These are phyloP conservation scores for Quaeritorhiza haematococci DNA, from an alignment of 371 early-diverging fungal genomes.

Conservation along the genomic window DNA sequence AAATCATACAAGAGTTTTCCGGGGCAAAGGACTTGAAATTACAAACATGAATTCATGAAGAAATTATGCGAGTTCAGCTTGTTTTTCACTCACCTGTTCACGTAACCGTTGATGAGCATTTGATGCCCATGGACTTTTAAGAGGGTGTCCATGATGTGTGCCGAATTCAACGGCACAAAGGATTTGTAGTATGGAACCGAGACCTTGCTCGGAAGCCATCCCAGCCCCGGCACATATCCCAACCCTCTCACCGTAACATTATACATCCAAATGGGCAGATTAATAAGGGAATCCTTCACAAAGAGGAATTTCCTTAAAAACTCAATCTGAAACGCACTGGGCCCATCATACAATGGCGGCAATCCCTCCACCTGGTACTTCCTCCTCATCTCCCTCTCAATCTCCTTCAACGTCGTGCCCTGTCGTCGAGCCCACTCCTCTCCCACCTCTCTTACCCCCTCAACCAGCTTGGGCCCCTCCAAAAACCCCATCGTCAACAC, in stretches of 20 bases:
- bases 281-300: conserved; percentile 3
- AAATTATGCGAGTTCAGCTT: too few relatives aligned
- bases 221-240: background rate
- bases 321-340: conserved; percentile 3
- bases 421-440: conserved; percentile 5
- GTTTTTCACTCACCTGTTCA: too few relatives aligned
- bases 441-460: conserved; percentile 13
- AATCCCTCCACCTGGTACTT: conserved; percentile 7
- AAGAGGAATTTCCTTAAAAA: conserved; percentile 1
- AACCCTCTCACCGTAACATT: too few relatives aligned
- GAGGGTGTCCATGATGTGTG: conserved; percentile 16
- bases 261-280: background rate
- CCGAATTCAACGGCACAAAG: conserved; percentile 19
- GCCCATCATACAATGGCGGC: conserved; percentile 14
- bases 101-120: conserved; percentile 9
- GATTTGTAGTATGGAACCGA: conserved; percentile 6
- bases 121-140: conserved; percentile 22
- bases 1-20: conserved; percentile 12
- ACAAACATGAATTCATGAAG: background rate
- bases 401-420: conserved; percentile 12
- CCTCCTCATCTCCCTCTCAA: conserved; percentile 12
- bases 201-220: background rate
- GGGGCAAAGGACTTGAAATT: background rate
- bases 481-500: conserved; percentile 26
- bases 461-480: conserved; percentile 19